phyloP scores from a whole-genome alignment of 2,329 filamentous ascomycete genomes.

The Colletotrichum salicis region DNA sequence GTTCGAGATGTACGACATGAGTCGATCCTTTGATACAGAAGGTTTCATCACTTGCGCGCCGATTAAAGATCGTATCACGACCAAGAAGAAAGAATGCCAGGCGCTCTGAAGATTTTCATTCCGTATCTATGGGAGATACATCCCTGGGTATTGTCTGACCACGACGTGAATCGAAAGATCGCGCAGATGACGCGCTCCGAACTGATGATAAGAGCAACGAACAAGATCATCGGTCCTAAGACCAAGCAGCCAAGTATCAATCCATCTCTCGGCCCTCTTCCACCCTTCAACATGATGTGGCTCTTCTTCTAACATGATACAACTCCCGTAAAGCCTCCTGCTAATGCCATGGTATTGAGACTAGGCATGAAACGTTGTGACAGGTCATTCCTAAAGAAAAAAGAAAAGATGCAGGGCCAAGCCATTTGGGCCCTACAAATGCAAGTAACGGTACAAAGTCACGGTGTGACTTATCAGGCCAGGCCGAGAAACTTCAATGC shows the following conservation, averaged over 20 bases:
- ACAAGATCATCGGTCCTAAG: not conserved
- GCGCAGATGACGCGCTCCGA: not conserved
- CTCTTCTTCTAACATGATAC: not conserved
- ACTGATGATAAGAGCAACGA: not conserved
- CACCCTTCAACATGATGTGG: not conserved
- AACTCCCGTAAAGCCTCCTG: not conserved
- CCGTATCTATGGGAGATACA: not conserved
- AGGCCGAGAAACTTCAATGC: constrained; percentile 65
- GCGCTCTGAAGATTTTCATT: not conserved
- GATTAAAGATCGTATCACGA: not conserved
- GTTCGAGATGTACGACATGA: not conserved
- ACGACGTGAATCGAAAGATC: not conserved
- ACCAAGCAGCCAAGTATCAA: not conserved
- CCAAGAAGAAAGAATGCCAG: not conserved
- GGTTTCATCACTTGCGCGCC: not conserved
- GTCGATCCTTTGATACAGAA: not conserved
- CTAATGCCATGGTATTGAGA: not conserved
- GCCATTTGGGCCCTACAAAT: not conserved
- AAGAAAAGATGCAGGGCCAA: constrained; percentile 1
- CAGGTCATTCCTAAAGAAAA: not conserved
- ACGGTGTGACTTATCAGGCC: constrained; percentile 41
- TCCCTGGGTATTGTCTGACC: constrained; percentile 23
- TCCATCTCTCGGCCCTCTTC: not conserved
- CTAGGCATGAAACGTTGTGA: not conserved
- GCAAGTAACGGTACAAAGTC: not conserved